Conservation (phyloP, 2,329 filamentous ascomycete genomes). For the Mycosphaerelloides madeirae region DNA sequence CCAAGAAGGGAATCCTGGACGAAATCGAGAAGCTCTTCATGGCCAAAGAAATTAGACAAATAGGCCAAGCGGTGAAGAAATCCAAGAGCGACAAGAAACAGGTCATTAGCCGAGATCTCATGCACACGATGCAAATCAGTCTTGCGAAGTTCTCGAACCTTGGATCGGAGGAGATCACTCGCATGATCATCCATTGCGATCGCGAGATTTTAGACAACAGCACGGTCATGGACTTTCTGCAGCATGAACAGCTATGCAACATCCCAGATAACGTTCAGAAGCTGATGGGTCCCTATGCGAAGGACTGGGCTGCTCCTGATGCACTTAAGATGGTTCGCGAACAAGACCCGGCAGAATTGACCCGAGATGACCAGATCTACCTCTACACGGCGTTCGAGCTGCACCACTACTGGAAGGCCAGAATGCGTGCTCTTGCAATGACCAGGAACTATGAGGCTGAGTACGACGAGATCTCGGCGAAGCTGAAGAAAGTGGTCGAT, state of each 20-base stretch:
- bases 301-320: constrained; percentile 90
- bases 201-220: constrained; percentile 78
- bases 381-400: constrained; percentile 89
- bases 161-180: constrained; percentile 76
- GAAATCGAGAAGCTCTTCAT: constrained; percentile 97
- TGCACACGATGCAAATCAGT: constrained; percentile 87
- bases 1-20: constrained; percentile 89
- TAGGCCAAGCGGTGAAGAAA: constrained; percentile 65
- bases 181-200: constrained; percentile 95
- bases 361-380: constrained; percentile 92
- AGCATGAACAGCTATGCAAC: constrained; percentile 86
- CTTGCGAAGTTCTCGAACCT: constrained; percentile 87
- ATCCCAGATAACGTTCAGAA: constrained; percentile 88
- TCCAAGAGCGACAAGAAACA: constrained; percentile 91
- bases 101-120: constrained; percentile 84
- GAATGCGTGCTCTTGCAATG: constrained; percentile 84
- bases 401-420: constrained; percentile 97
- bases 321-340: constrained; percentile 74
- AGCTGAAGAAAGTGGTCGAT: constrained; percentile 77
- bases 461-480: constrained; percentile 84
- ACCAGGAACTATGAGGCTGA: constrained; percentile 80
- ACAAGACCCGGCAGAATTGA: constrained; percentile 80
- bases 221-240: constrained; percentile 94
- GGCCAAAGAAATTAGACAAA: constrained; percentile 90
- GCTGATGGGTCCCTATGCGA: constrained; percentile 89